Evolutionary conservation across 1,284 basidiomycete genomes (phyloP).

Genomic region (Blastosporella zonata): DNA sequence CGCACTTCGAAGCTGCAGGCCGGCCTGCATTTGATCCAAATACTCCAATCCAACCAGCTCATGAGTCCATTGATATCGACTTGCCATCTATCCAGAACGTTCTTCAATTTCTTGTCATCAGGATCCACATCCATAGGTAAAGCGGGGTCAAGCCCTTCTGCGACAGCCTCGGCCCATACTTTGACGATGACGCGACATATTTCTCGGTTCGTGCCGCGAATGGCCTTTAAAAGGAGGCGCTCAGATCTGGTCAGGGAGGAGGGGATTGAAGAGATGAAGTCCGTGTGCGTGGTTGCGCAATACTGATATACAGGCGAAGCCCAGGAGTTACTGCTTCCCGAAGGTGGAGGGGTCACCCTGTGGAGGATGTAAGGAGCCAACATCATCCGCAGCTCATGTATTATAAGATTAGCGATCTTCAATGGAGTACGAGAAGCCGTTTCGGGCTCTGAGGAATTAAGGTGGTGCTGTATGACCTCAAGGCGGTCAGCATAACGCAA

Average conservation of each 20-base stretch:
- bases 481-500: conserved; percentile 11
- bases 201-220: conserved; percentile 35
- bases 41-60: conserved; percentile 45
- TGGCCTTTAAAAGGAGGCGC: conserved; percentile 1
- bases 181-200: conserved; percentile 44
- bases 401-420: neutral
- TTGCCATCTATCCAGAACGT: conserved; percentile 27
- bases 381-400: conserved; percentile 5
- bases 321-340: neutral
- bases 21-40: conserved; percentile 42
- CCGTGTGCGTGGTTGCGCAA: conserved; percentile 9
- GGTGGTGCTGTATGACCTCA: conserved; percentile 7
- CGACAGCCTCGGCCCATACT: conserved; percentile 41
- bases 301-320: conserved; percentile 7
- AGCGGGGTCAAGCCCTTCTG: conserved; percentile 28
- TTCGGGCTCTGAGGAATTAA: conserved; percentile 5
- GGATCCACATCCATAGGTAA: no score
- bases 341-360: neutral
- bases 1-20: conserved; percentile 38
- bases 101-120: neutral
- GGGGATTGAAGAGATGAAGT: conserved; percentile 4
- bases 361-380: conserved; percentile 13
- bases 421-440: neutral
- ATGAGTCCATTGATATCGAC: conserved; percentile 31
- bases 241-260: conserved; percentile 6